Percentiles rank a stretch among this genome's conserved stretches.
phyloP scores from a whole-genome alignment of 345 rosid species.

The Eucalyptus urophylla region DNA sequence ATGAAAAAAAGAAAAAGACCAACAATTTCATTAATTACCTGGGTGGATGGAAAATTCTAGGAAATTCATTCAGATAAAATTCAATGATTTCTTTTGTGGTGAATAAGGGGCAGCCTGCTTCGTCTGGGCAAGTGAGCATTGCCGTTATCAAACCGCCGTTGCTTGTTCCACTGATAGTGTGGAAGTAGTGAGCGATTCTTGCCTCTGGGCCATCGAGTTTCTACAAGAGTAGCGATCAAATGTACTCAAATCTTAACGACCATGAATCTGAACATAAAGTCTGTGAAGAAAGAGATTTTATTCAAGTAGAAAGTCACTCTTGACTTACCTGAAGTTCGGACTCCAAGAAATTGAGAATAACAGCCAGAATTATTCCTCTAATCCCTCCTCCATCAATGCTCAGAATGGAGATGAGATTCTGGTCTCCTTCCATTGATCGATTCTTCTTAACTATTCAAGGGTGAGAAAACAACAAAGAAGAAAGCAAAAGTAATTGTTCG shows the following conservation, averaged over 20 bases:
- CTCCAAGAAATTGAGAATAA: not conserved
- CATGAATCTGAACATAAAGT: not conserved
- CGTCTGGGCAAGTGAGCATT: not conserved
- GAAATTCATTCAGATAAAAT: not conserved
- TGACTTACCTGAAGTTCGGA: not conserved
- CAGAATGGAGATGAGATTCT: not conserved
- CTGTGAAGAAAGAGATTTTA: not conserved
- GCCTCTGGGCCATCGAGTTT: not conserved
- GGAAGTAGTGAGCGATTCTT: not conserved
- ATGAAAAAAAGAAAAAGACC: not conserved
- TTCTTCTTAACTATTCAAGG: not conserved
- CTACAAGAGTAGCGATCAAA: not conserved
- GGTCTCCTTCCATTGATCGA: not conserved
- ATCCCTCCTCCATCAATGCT: not conserved
- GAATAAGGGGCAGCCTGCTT: not conserved
- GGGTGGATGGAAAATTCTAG: not conserved
- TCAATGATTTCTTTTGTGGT: not conserved
- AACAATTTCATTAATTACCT: not conserved
- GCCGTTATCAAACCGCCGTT: not conserved
- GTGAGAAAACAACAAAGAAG: not conserved
- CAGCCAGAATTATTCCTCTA: not conserved
- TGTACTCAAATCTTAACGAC: not conserved
- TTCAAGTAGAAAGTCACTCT: not conserved
- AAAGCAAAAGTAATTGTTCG: not conserved
- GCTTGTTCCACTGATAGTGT: not conserved